Base-by-base conservation (phyloP, 140 eudicot species). In the Eryngium alpinum region DNA sequence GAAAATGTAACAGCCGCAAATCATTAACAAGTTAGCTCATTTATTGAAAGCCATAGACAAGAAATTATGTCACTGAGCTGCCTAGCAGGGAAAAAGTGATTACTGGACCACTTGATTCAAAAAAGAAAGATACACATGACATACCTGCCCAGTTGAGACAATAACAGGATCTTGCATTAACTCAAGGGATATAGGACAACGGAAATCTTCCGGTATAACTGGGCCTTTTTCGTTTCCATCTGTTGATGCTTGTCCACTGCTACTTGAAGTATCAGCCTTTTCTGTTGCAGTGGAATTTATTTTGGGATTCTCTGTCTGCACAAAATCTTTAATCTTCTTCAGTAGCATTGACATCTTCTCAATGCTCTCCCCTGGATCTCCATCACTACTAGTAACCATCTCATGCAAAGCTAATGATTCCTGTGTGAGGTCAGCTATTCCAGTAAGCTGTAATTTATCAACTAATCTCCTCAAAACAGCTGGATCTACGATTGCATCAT, bases 111-210 rank as follows among this genome's bases (percentile, higher is more conserved):
- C 10, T 13, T 60, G 27, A 33, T 22, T 34, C 19, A 25, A 76
- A 90, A 13, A 43, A 33, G 14, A 67, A 81, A 73, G 31, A 46
- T 73, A 28, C 24, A 34, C 79, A 50, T 15, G 38, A 72, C 52
- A 70, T 86, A 94, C 98, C 98, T 94, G 98, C 71, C 98, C 98
- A 1, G 98, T 90, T 76, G 98, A 92, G 87, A 94, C 98, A 72
- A 94, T 94, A 60, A 94, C 98, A 12, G 98, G 98, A 89, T 94
- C 98, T 63, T 75, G 89, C 98, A 94, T 94, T 83, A 94, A 73
- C 87, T 94, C 98, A 14, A 94, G 89, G 60, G 98, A 92, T 66
- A 94, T 88, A 60, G 97, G 98, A 56, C 98, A 94, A 13, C 97
- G 96, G 46, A 94, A 94, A 82, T 94, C 98, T 80, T 94, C 97